Conservation (phyloP, 768 basidiomycete genomes). For the Heimioporus sp. region DNA sequence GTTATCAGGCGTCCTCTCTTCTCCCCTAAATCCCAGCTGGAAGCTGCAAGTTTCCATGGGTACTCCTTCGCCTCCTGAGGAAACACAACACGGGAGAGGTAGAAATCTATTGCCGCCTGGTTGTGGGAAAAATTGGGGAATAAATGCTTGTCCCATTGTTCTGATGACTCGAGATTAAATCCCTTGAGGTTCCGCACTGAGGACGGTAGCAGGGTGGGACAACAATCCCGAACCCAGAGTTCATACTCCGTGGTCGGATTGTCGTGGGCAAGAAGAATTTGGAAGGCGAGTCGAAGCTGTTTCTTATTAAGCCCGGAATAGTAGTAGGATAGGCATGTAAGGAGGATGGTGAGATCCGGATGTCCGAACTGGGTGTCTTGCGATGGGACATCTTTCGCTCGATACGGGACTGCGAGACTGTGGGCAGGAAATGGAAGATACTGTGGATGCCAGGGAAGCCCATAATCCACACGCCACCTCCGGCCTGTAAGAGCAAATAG, state of each 20-base stretch:
- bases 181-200: not conserved
- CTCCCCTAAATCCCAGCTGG: not conserved
- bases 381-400: slow-evolving; percentile 34
- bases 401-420: slow-evolving; percentile 32
- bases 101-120: not conserved
- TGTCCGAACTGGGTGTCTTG: slow-evolving; percentile 35
- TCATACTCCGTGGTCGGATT: not conserved
- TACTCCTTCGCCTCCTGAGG: not conserved
- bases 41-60: not conserved
- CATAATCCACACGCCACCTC: slow-evolving; percentile 35
- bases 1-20: not conserved
- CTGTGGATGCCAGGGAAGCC: slow-evolving; percentile 3
- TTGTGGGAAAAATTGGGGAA: not conserved
- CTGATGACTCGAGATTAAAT: not conserved
- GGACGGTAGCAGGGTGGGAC: not conserved
- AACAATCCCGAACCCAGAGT: not conserved
- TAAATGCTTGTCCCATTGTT: not conserved
- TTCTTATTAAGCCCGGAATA: not conserved
- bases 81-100: slow-evolving; percentile 16
- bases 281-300: not conserved
- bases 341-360: slow-evolving; percentile 31
- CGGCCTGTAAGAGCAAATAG: slow-evolving; percentile 23
- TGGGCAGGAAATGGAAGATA: slow-evolving; percentile 3
- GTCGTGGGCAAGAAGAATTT: not conserved
- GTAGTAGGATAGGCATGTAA: slow-evolving; percentile 19